A percentile compares a stretch with the other conserved stretches of the same genome.
These are phyloP conservation scores for Mikania micrantha DNA, from an alignment of 129 eudicot genomes.

Conservation along the genomic window DNA sequence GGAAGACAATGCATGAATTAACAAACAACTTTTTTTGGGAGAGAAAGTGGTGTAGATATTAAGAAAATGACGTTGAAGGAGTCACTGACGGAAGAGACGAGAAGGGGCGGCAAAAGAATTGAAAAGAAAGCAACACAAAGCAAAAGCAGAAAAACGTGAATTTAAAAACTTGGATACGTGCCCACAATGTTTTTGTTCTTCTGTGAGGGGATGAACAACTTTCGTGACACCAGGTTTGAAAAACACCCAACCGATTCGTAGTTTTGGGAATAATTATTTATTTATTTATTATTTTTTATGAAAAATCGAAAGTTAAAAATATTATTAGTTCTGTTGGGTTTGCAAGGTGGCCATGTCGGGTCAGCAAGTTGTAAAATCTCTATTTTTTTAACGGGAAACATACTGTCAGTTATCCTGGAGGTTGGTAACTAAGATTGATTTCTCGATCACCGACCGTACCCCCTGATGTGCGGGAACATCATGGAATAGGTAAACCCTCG, in stretches of 20 bases:
- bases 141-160: background rate
- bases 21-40: background rate
- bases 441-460: no score
- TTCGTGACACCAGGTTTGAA: background rate
- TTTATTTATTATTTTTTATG: no score
- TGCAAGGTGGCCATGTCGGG: no score
- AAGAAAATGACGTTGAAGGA: conserved; percentile 7
- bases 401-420: no score
- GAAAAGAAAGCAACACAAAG: conserved; percentile 32
- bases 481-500: no score
- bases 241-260: background rate
- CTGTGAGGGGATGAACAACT: conserved; percentile 18
- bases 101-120: conserved; percentile 41
- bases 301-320: no score
- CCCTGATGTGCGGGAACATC: no score
- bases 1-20: background rate
- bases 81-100: conserved; percentile 14
- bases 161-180: conserved; percentile 14
- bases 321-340: no score
- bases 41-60: conserved; percentile 3
- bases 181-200: conserved; percentile 10
- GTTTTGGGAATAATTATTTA: no score
- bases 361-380: no score
- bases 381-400: no score
- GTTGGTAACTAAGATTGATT: no score